Conservation (phyloP, 225 moss, liverwort and hornwort genomes). For the Physcomitrellopsis africana region DNA sequence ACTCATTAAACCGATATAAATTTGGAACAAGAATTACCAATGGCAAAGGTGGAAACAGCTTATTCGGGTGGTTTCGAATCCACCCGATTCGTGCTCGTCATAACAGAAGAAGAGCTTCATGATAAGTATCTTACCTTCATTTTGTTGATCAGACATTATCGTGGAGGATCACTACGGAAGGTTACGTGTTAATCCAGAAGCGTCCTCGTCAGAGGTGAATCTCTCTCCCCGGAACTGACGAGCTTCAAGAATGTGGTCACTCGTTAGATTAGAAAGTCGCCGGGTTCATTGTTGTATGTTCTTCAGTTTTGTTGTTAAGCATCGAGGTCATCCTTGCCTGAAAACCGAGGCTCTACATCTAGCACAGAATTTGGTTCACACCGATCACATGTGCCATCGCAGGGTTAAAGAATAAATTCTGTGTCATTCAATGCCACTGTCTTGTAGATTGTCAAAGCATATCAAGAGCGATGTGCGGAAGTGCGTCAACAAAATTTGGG, state of each 20-base stretch:
- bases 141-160: slow-evolving; percentile 45
- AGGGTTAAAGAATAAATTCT: neutral
- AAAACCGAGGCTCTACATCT: neutral
- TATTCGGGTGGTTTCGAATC: neutral
- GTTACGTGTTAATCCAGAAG: slow-evolving; percentile 42
- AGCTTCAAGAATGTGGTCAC: neutral
- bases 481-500: slow-evolving; percentile 39
- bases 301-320: too few species aligned
- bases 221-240: neutral
- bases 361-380: neutral
- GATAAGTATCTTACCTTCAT: slow-evolving; percentile 6
- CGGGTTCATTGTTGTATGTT: neutral
- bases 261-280: neutral
- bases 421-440: neutral
- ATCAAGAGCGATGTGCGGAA: slow-evolving; percentile 49
- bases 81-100: neutral
- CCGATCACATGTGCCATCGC: slow-evolving; percentile 10
- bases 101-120: neutral
- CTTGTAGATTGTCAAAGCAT: slow-evolving; percentile 46
- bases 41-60: neutral
- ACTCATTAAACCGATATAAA: neutral
- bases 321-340: neutral
- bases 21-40: slow-evolving; percentile 4
- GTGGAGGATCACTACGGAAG: slow-evolving; percentile 64
- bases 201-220: slow-evolving; percentile 52